These are phyloP conservation scores for Gynostemma pentaphyllum DNA, from an alignment of 306 rosid genomes.

Conservation along the genomic window DNA sequence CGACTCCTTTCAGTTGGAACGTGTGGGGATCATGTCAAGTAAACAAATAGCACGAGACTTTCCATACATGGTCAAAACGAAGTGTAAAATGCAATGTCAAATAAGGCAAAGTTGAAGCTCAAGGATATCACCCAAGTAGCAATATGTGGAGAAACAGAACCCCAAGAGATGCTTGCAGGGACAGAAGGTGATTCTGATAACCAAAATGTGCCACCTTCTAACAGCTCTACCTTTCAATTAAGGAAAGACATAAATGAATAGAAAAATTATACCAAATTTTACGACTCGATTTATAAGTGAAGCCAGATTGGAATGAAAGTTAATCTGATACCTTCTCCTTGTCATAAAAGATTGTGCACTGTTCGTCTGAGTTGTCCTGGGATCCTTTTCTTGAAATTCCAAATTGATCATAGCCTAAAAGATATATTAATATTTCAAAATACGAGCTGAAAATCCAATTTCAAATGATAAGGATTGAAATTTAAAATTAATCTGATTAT, in stretches of 20 bases:
- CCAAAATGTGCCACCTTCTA: constrained; percentile 99
- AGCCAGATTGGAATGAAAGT: constrained; percentile 1
- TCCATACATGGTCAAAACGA: constrained; percentile 9
- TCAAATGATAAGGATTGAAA: not conserved
- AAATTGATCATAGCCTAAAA: constrained; percentile 77
- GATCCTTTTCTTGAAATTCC: constrained; percentile 85
- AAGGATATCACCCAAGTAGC: constrained; percentile 99
- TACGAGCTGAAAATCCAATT: constrained; percentile 9
- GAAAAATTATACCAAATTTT: not conserved
- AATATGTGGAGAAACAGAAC: constrained; percentile 72
- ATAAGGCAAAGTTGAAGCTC: constrained; percentile 7
- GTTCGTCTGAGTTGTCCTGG: constrained; percentile 69
- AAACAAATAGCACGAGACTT: constrained; percentile 26
- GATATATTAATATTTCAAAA: constrained; percentile 7
- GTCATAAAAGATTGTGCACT: constrained; percentile 91
- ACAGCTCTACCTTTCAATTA: constrained; percentile 59
- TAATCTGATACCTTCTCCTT: constrained; percentile 54
- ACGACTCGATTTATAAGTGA: not conserved
- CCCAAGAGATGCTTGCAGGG: constrained; percentile 98
- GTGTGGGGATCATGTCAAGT: constrained; percentile 98
- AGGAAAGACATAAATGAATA: not conserved
- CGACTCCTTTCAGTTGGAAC: constrained; percentile 93
- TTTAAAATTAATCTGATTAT: not conserved
- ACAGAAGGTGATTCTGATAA: constrained; percentile 95
- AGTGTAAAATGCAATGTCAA: constrained; percentile 6